Evolutionary conservation across 768 basidiomycete species (phyloP), one percentile per base, ranked within the genome.

Genomic region (Rhodotorula graminis): DNA sequence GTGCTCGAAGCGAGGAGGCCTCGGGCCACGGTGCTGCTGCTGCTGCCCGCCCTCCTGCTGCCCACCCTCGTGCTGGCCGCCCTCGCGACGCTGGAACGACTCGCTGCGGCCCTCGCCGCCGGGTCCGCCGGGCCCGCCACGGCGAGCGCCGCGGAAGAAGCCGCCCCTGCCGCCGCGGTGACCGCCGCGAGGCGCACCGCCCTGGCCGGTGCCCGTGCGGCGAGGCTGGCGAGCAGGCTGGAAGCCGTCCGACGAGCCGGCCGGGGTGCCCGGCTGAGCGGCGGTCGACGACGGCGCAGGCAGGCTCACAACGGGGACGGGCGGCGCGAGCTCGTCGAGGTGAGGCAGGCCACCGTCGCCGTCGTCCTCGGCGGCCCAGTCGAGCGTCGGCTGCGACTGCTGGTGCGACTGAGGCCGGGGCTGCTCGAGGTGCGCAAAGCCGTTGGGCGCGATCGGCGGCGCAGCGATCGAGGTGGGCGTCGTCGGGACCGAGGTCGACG

Each of bases 261-360:
- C 40, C 7, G 58, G 58, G 23, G 33, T 59, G 31, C 44, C 44
- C 12, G 44, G 8, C 44, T 46, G 44, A 18, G 44, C 44, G 44
- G 44, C 44, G 44, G 44, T 46, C 44, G 33, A 23, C 4, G 37
- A 14, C 58, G 6, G 33, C 37, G 10, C 50, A 31, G 31, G 44
- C 1, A 40, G 47, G 23, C 46, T 10, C 21, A 47, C n/a, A 58
- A 60, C 31, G 0, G 65, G 56, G 2, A 70, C 69, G 27, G 65
- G n/a, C 11, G 73, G 66, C 3, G 70, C 70, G 27, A 75, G 64
- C n/a, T 70, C 74, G 5, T 67, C 66, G 8, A 75, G 65, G 46
- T 57, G n/a, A 0, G 74, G 74, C 0, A 75, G 47, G 2, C 40
- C 70, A 15, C n/a, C 60, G 2, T 18, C 63, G 44, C 44, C 44